Base-by-base conservation (phyloP, 345 rosid genomes). In the Psidium friedrichsthalianum region DNA sequence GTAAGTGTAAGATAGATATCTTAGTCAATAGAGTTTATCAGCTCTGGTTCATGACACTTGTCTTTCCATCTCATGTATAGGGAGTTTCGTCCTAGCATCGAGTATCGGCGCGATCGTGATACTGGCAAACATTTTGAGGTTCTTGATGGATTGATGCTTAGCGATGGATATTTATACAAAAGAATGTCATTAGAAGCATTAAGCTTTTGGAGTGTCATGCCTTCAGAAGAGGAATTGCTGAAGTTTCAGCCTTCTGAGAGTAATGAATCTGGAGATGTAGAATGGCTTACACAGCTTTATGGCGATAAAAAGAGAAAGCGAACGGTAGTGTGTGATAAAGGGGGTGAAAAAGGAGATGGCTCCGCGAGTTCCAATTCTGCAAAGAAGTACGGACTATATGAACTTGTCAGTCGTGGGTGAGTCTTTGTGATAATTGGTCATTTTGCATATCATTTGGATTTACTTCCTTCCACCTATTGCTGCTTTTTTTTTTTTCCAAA, bases 281-380 rank as follows among this genome's bases (percentile, higher is more conserved):
- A 94, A 91, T 97, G 99, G 99, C 98, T 97, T 82, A 84, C 94
- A 14, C 94, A 97, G 86, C 93, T 97, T 85, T 97, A 96, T 92
- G 98, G 98, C 85, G 94, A 91, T 85, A 89, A 88, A 82, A 97
- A 87, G 93, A 91, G 93, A 89, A 96, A 92, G 86, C 85, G 85
- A 36, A 82, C 87, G 82, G 80, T 89, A 74, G 87, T 88, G 87
- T 87, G 82, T 82, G 94, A 88, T 55, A 93, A 90, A 91, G 93
- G 93, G 51, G 90, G 92, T 83, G 96, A 85, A 76, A 93, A 93
- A 89, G 97, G 96, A 86, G 99, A 95, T 84, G 90, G 91, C 52
- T 94, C 97, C 32, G 91, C 93, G 13, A 91, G 89, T 55, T 91
- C 90, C 51, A 87, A 89, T 84, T 54, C 89, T 61, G 93, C 87